Base-by-base conservation (phyloP, 805 yeast genomes). In the Candida yuanshanica region DNA sequence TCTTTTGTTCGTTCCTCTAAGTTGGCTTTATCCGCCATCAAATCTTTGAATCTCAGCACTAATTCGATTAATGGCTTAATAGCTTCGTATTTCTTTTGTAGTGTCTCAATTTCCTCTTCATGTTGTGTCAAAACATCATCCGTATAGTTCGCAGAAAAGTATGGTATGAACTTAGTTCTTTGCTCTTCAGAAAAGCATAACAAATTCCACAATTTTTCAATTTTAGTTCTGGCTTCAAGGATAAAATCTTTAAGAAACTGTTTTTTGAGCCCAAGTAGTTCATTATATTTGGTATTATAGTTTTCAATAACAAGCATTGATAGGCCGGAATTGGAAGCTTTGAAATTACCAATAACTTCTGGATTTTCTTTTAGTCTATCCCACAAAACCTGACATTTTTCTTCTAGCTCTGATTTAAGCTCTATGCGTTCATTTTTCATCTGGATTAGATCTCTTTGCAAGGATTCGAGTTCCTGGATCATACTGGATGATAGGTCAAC, bases 1-100 rank as follows among this genome's bases (percentile, higher is more conserved):
- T 91, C 93, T 52, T 78, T 81, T 2, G 83, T 74, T 4, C 93
- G 78, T 46, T 78, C 83, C 27, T 72, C 81, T 29, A 93, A 69
- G 36, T 74, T 74, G 2, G 58, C 48, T 45, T 83, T 83, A 48
- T 87, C 95, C 12, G 66, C 61, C 32, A 79, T 59, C 20, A 89
- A 60, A 3, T 69, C 72, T 34, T 74, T 66, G 47, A 85, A 71
- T 35, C 73, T 75, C 5, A 73, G 68, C 23, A 83, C 74, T n/a
- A 75, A 59, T 11, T 66, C 63, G 33, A 88, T 60, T 7, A 87
- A 65, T 0, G 81, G 79, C 46, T 72, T 71, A 45, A 79, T 70
- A 4, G 68, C 58, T 18, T 69, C 69, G 34, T 70, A 68, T 38
- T 80, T 76, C 4, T 56, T 57, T 39, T 78, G 69, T 23, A 91